These are phyloP conservation scores for Kwoniella dendrophila DNA, from an alignment of 768 basidiomycete species.

Conservation along the genomic window DNA sequence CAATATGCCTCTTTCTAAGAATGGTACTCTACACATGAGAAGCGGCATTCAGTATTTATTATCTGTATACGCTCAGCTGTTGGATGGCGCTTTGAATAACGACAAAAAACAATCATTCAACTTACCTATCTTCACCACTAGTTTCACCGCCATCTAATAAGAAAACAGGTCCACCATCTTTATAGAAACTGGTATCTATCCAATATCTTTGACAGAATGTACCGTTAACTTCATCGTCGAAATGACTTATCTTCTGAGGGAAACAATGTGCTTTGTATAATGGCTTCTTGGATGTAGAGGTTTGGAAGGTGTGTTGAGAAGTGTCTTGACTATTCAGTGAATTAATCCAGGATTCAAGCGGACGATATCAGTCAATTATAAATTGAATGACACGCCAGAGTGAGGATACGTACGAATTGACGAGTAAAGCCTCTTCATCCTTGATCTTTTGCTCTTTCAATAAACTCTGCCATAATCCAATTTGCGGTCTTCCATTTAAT, in stretches of 20 bases:
- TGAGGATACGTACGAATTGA: not conserved
- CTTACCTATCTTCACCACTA: constrained; percentile 68
- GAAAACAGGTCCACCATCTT: constrained; percentile 76
- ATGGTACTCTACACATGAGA: constrained; percentile 54
- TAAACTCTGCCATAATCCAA: constrained; percentile 42
- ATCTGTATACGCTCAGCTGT: too few species aligned
- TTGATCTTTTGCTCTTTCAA: constrained; percentile 19
- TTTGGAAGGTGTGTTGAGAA: constrained; percentile 11
- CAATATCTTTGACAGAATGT: constrained; percentile 90
- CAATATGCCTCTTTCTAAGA: constrained; percentile 78
- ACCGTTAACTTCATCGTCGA: constrained; percentile 61
- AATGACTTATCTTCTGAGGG: constrained; percentile 83
- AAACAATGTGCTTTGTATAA: constrained; percentile 62
- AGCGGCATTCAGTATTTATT: too few species aligned
- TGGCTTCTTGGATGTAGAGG: constrained; percentile 1
- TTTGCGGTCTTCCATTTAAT: constrained; percentile 42
- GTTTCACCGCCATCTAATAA: constrained; percentile 94
- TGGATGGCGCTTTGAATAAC: too few species aligned
- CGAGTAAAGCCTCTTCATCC: not conserved
- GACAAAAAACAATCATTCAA: not conserved
- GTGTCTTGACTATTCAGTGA: not conserved
- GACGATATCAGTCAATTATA: not conserved
- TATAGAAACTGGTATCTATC: constrained; percentile 81
- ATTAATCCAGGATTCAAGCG: too few species aligned
- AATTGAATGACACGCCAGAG: not conserved